phyloP scores from a whole-genome alignment of 2,329 filamentous ascomycete genomes.

The Fusarium poae region DNA sequence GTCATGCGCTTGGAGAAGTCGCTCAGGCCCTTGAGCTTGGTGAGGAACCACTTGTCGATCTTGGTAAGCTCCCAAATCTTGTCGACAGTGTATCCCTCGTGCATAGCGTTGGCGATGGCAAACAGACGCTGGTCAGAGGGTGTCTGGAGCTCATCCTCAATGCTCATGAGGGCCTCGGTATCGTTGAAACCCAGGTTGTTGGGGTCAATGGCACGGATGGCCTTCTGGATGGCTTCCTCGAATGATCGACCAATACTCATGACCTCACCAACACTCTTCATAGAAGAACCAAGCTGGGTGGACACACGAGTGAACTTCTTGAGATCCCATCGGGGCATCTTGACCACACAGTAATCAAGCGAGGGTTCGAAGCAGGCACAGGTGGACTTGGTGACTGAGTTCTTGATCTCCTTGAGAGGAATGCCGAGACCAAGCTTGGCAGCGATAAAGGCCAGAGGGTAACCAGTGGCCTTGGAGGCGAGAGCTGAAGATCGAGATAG shows the following conservation, averaged over 20 bases:
- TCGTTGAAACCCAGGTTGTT: conserved; percentile 96
- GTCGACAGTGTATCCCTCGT: conserved; percentile 90
- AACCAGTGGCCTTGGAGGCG: conserved; percentile 96
- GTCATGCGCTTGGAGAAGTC: conserved; percentile 87
- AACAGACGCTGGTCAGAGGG: conserved; percentile 98
- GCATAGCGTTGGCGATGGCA: conserved; percentile 98
- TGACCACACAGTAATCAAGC: conserved; percentile 97
- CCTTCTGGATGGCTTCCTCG: conserved; percentile 98
- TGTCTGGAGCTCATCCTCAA: conserved; percentile 95
- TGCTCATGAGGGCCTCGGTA: conserved; percentile 91
- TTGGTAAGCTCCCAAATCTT: conserved; percentile 99
- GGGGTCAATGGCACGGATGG: conserved; percentile 94
- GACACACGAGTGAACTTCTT: conserved; percentile 99
- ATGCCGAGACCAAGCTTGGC: conserved; percentile 96
- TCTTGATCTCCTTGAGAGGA: conserved; percentile 94
- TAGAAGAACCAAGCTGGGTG: conserved; percentile 94
- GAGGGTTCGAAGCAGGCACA: conserved; percentile 99
- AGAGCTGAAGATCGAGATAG: conserved; percentile 94
- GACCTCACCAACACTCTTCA: conserved; percentile 99
- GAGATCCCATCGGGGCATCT: conserved; percentile 98
- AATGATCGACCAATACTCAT: conserved; percentile 98
- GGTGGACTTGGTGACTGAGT: conserved; percentile 94
- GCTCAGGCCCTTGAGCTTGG: conserved; percentile 89
- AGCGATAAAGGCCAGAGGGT: conserved; percentile 94
- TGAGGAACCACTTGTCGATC: conserved; percentile 99